phyloP scores from a whole-genome alignment of 2,329 filamentous ascomycete genomes.

The Ophiocordyceps camponoti-saundersi region DNA sequence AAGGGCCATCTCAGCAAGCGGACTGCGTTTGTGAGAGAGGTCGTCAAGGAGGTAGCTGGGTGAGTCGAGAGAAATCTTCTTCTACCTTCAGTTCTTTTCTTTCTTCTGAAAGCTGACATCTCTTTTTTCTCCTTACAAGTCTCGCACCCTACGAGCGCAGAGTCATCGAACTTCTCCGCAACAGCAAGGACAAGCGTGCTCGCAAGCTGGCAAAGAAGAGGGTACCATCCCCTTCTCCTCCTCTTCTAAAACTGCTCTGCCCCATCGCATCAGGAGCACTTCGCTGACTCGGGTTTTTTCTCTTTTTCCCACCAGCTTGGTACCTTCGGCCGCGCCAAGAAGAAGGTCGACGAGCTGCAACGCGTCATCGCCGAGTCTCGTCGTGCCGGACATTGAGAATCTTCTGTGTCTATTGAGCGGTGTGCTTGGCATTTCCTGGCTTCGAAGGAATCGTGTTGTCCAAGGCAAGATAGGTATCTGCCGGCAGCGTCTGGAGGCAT shows the following conservation, averaged over 20 bases:
- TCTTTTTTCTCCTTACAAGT: constrained; percentile 20
- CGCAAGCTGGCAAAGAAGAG: constrained; percentile 99
- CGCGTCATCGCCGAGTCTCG: constrained; percentile 95
- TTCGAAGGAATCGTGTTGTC: constrained; percentile 18
- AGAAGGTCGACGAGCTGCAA: constrained; percentile 98
- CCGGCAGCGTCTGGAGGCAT: neutral
- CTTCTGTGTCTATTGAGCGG: neutral
- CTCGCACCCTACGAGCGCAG: constrained; percentile 94
- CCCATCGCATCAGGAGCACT: too few relatives aligned
- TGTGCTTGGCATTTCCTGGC: neutral
- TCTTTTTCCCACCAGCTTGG: constrained; percentile 48
- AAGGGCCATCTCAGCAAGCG: constrained; percentile 96
- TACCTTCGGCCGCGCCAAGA: constrained; percentile 97
- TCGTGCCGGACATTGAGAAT: constrained; percentile 38
- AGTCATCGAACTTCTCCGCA: constrained; percentile 96
- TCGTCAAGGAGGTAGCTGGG: constrained; percentile 97
- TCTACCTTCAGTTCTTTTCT: too few relatives aligned
- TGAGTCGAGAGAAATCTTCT: too few relatives aligned
- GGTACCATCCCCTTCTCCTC: constrained; percentile 14
- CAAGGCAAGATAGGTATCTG: neutral
- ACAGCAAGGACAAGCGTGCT: constrained; percentile 98
- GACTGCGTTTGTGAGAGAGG: constrained; percentile 89
- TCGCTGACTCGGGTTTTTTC: constrained; percentile 3
- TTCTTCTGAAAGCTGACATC: neutral
- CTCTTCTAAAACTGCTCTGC: neutral